Percentiles rank a stretch among this genome's conserved stretches.
Conservation (phyloP, 768 basidiomycete species). For the Mycena haematopus region DNA sequence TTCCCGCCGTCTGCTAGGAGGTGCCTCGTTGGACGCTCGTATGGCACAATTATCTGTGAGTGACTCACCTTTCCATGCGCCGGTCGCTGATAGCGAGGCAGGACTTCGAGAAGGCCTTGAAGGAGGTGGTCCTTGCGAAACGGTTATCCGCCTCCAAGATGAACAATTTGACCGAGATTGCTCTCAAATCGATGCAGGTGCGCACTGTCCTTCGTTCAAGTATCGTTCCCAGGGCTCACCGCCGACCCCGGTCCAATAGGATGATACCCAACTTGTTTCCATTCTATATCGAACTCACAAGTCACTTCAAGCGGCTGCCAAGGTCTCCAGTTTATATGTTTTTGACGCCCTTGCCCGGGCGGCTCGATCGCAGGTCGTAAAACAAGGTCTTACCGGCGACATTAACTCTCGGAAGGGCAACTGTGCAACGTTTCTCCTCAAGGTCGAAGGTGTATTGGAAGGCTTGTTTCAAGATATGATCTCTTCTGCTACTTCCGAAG, state of each 20-base stretch:
- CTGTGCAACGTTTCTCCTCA: conserved; percentile 83
- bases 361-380: conserved; percentile 70
- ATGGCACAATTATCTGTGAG: conserved; percentile 13
- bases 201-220: conserved; percentile 32
- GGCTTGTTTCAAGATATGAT: conserved; percentile 89
- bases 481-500: conserved; percentile 65
- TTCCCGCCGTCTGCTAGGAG: background rate
- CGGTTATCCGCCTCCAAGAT: conserved; percentile 90
- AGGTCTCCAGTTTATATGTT: conserved; percentile 89
- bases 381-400: conserved; percentile 66
- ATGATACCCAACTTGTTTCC: conserved; percentile 88
- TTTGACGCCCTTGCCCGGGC: conserved; percentile 94
- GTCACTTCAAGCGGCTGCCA: conserved; percentile 66
- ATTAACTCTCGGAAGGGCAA: conserved; percentile 65
- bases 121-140: conserved; percentile 83
- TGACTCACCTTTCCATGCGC: background rate
- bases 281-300: conserved; percentile 90
- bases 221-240: background rate
- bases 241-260: conserved; percentile 47
- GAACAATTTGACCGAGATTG: conserved; percentile 73
- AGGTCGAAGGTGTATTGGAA: conserved; percentile 90
- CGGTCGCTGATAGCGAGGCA: conserved; percentile 36
- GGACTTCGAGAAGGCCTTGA: conserved; percentile 83
- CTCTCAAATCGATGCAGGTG: conserved; percentile 81
- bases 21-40: background rate